Evolutionary conservation across 805 yeast genomes (phyloP).

Genomic region (Lipomyces mesembrius): DNA sequence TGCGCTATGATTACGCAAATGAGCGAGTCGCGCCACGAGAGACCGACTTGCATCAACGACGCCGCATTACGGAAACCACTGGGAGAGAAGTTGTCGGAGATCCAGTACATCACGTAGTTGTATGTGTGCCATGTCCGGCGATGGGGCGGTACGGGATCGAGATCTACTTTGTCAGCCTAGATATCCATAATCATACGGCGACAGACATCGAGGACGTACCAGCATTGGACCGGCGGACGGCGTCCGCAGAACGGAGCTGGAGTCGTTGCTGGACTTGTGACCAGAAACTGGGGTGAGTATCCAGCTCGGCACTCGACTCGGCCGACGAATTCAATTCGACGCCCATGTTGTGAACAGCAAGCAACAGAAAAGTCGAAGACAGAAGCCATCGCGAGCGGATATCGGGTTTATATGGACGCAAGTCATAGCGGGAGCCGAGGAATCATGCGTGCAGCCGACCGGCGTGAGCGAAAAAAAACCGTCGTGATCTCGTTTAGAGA

Average conservation of each 20-base stretch:
- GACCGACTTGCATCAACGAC: conserved; percentile 52
- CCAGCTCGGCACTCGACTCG: no score
- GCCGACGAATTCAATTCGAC: no score
- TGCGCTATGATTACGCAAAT: conserved; percentile 52
- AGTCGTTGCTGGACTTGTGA: background rate
- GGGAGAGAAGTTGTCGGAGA: conserved; percentile 44
- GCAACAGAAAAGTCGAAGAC: no score
- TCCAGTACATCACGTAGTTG: conserved; percentile 47
- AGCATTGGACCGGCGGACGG: background rate
- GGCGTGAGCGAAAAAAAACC: no score
- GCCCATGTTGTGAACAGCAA: no score
- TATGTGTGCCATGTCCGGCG: conserved; percentile 55
- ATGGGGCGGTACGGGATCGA: conserved; percentile 34
- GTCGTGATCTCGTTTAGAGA: no score
- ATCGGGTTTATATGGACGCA: no score
- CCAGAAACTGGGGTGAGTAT: background rate
- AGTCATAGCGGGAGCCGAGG: no score
- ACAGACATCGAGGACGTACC: no score
- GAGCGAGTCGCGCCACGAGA: conserved; percentile 53
- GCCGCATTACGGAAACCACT: conserved; percentile 53
- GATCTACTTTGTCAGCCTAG: conserved; percentile 17
- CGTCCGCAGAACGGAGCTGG: background rate
- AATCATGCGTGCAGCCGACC: no score
- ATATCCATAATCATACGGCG: no score
- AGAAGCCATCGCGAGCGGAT: no score